Conservation (phyloP, 805 yeast species). For the Metschnikowia matae region DNA sequence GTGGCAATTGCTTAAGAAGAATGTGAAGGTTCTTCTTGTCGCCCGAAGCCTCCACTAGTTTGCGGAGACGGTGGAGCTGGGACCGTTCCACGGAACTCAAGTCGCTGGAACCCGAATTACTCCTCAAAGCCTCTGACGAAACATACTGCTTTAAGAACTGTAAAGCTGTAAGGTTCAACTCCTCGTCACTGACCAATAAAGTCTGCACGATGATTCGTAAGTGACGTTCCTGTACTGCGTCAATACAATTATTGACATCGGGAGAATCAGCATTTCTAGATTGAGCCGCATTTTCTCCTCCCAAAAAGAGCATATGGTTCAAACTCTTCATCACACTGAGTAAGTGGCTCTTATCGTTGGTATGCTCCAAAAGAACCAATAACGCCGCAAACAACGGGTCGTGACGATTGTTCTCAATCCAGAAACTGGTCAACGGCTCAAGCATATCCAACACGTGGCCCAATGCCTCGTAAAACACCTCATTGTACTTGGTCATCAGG, state of each 20-base stretch:
- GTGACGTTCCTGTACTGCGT: constrained; percentile 30
- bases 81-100: constrained; percentile 27
- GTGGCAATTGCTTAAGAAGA: constrained; percentile 58
- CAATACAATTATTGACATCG: constrained; percentile 41
- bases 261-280: constrained; percentile 9
- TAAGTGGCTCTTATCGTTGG: constrained; percentile 65
- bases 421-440: constrained; percentile 79
- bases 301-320: constrained; percentile 63
- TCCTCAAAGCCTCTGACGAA: constrained; percentile 51
- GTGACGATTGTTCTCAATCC: constrained; percentile 67
- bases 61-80: constrained; percentile 36
- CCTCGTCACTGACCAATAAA: constrained; percentile 65
- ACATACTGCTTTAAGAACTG: constrained; percentile 81
- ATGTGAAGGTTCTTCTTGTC: constrained; percentile 47
- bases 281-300: constrained; percentile 18
- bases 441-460: constrained; percentile 71
- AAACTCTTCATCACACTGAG: constrained; percentile 71
- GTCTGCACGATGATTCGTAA: constrained; percentile 56
- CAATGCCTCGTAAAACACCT: constrained; percentile 52
- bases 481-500: constrained; percentile 22
- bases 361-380: constrained; percentile 44
- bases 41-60: constrained; percentile 50
- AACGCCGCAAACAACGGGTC: constrained; percentile 64
- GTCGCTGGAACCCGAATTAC: constrained; percentile 19
- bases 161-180: constrained; percentile 65